Percentiles rank a stretch among this genome's conserved stretches.
Conservation (phyloP, 768 basidiomycete genomes). For the Boletus huronensis region DNA sequence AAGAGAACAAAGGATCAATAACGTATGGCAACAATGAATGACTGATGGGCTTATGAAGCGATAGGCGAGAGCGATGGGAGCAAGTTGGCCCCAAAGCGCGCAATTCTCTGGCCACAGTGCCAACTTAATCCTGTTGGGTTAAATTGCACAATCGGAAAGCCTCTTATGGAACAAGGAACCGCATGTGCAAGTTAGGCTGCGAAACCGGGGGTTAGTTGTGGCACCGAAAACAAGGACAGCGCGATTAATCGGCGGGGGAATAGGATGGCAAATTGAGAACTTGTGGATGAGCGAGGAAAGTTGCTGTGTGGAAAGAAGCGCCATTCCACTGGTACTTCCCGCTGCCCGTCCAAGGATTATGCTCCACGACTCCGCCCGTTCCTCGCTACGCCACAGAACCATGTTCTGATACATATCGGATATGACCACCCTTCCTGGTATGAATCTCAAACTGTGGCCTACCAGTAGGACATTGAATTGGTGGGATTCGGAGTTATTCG, state of each 20-base stretch:
- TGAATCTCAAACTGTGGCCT: background rate
- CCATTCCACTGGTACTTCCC: background rate
- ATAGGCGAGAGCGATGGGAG: conserved; percentile 1
- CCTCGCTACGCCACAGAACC: conserved; percentile 23
- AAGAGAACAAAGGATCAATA: background rate
- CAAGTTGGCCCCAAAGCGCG: background rate
- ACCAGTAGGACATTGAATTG: background rate
- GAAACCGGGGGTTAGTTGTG: background rate
- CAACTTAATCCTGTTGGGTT: background rate
- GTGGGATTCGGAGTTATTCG: background rate
- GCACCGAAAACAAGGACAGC: background rate
- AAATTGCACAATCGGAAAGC: background rate
- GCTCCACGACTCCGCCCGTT: conserved; percentile 1
- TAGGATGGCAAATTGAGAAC: background rate
- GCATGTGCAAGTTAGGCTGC: background rate
- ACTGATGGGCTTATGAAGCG: background rate
- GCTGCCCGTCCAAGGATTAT: background rate
- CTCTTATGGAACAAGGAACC: background rate
- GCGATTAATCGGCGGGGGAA: background rate
- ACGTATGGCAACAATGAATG: background rate
- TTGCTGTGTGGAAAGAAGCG: background rate
- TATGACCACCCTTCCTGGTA: background rate
- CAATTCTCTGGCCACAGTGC: background rate
- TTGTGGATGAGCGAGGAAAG: background rate
- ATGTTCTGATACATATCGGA: conserved; percentile 3